phyloP scores from a whole-genome alignment of 257 asterid genomes.

The Ligustrum vulgare region DNA sequence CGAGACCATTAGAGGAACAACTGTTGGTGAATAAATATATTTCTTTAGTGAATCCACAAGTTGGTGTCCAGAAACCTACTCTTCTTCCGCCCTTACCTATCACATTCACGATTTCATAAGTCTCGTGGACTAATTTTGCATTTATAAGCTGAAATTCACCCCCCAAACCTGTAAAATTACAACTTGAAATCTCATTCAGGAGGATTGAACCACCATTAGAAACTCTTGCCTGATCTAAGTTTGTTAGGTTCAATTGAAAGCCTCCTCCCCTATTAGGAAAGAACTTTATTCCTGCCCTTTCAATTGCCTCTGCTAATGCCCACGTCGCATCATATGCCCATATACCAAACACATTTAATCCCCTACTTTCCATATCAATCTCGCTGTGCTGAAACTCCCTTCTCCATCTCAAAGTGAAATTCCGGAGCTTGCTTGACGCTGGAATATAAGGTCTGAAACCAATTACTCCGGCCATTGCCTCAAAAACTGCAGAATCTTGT shows the following conservation, averaged over 20 bases:
- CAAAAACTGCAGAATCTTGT: slow-evolving; percentile 28
- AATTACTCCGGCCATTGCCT: slow-evolving; percentile 39
- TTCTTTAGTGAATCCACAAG: slow-evolving; percentile 29
- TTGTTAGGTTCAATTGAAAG: slow-evolving; percentile 4
- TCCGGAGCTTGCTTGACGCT: slow-evolving; percentile 27
- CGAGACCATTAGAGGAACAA: slow-evolving; percentile 20
- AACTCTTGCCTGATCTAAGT: slow-evolving; percentile 9
- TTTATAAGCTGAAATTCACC: slow-evolving; percentile 30
- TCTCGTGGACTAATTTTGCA: slow-evolving; percentile 30
- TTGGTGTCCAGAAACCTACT: slow-evolving; percentile 46
- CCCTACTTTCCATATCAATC: slow-evolving; percentile 19
- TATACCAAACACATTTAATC: slow-evolving; percentile 27
- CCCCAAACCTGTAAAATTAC: slow-evolving; percentile 26
- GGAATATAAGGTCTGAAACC: slow-evolving; percentile 39
- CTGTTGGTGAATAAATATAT: neutral
- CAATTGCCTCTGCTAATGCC: slow-evolving; percentile 39
- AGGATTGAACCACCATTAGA: slow-evolving; percentile 21
- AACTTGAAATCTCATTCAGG: slow-evolving; percentile 22
- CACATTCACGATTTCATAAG: slow-evolving; percentile 39
- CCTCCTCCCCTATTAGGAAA: neutral
- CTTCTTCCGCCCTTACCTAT: slow-evolving; percentile 33
- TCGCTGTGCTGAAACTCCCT: slow-evolving; percentile 25
- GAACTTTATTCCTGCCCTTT: slow-evolving; percentile 13
- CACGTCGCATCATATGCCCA: slow-evolving; percentile 48
- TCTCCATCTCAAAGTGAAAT: slow-evolving; percentile 35